These are phyloP conservation scores for Knoxdaviesia capensis DNA, from an alignment of 2,329 filamentous ascomycete species.

Conservation along the genomic window DNA sequence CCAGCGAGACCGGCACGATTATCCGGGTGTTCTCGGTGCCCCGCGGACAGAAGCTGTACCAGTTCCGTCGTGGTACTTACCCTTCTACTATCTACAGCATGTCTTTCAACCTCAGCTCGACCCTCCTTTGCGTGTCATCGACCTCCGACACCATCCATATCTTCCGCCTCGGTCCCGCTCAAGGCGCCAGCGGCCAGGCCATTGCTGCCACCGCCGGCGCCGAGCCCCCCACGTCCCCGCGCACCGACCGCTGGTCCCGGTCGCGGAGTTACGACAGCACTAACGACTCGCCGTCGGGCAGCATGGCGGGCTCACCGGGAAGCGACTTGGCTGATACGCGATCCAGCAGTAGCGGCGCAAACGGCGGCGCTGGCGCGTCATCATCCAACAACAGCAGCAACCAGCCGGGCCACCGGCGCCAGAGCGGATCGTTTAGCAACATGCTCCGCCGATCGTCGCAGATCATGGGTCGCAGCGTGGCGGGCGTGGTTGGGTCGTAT, in stretches of 20 bases:
- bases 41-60: constrained; percentile 77
- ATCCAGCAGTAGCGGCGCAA: constrained; percentile 9
- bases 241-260: constrained; percentile 30
- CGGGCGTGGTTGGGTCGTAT: constrained; percentile 77
- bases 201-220: constrained; percentile 16
- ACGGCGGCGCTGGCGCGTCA: constrained; percentile 8
- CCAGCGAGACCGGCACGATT: constrained; percentile 93
- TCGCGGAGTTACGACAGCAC: constrained; percentile 33
- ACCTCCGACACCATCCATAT: constrained; percentile 94
- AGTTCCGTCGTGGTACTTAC: constrained; percentile 89
- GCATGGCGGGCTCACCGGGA: constrained; percentile 21
- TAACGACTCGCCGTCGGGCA: constrained; percentile 26
- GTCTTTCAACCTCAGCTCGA: constrained; percentile 93
- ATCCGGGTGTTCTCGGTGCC: constrained; percentile 91
- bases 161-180: constrained; percentile 52
- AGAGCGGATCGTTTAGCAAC: constrained; percentile 66
- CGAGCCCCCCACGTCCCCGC: constrained; percentile 19
- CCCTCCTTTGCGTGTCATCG: constrained; percentile 83
- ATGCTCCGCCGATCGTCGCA: constrained; percentile 90
- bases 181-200: constrained; percentile 8
- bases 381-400: too few relatives aligned
- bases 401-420: constrained; percentile 17
- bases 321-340: constrained; percentile 24
- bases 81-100: constrained; percentile 95
- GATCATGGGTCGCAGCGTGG: constrained; percentile 75